A percentile compares a stretch with the other conserved stretches of the same genome.
phyloP scores from a whole-genome alignment of 2,329 filamentous ascomycete species.

The Cercospora brassicicola region DNA sequence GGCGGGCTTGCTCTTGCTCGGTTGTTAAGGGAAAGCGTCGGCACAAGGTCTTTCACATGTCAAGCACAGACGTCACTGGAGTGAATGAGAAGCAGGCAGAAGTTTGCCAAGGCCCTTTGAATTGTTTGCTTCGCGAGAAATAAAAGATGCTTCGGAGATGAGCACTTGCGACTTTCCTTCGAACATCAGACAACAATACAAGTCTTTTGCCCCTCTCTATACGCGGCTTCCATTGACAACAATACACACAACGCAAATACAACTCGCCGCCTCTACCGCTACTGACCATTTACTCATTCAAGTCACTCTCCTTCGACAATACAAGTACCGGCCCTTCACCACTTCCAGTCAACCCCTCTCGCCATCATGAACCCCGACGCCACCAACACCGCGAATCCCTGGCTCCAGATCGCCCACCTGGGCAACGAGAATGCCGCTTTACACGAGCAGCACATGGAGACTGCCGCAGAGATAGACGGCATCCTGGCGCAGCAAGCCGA shows the following conservation, averaged over 20 bases:
- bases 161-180: not conserved
- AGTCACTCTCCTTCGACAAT: too few relatives aligned
- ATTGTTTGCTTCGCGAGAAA: not conserved
- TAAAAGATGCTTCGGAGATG: not conserved
- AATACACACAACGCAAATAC: not conserved
- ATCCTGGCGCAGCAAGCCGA: not conserved
- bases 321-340: too few relatives aligned
- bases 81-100: not conserved
- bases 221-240: not conserved
- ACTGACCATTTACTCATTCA: too few relatives aligned
- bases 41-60: not conserved
- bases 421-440: not conserved
- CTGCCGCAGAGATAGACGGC: not conserved
- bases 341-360: not conserved
- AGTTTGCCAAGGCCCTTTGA: not conserved
- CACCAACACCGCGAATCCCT: not conserved
- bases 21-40: not conserved
- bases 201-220: too few relatives aligned
- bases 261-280: not conserved
- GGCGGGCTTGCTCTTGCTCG: not conserved
- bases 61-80: not conserved
- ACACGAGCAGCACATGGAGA: not conserved
- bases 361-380: not conserved
- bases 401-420: not conserved
- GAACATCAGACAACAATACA: not conserved